phyloP scores from a whole-genome alignment of 345 rosid genomes.

The Capsella bursapastoris region DNA sequence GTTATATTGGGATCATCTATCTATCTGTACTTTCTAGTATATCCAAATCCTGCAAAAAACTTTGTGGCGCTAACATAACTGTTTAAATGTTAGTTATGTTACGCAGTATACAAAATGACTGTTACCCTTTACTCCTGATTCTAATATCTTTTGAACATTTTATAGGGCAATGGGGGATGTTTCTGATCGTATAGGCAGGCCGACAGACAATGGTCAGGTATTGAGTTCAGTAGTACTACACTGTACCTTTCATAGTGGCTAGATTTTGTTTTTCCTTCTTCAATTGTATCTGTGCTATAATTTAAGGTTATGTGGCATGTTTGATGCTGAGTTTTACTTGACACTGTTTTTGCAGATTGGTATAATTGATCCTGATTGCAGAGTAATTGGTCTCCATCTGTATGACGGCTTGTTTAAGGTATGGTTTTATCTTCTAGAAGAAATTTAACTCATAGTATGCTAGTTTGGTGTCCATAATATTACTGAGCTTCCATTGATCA shows the following conservation, averaged over 20 bases:
- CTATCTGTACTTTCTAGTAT: neutral
- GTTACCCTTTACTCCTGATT: neutral
- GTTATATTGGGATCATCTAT: slow-evolving; percentile 4
- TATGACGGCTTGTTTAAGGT: slow-evolving; percentile 99
- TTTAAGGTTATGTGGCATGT: neutral
- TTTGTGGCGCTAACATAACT: slow-evolving; percentile 11
- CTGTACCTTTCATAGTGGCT: slow-evolving; percentile 11
- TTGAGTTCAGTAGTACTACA: slow-evolving; percentile 11
- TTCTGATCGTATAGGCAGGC: slow-evolving; percentile 89
- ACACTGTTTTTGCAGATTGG: slow-evolving; percentile 62
- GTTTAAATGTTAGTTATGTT: neutral
- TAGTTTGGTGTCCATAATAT: slow-evolving; percentile 10
- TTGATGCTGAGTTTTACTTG: slow-evolving; percentile 19
- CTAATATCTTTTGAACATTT: neutral
- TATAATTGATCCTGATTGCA: slow-evolving; percentile 94
- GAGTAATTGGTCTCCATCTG: slow-evolving; percentile 91
- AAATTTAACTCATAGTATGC: slow-evolving; percentile 13
- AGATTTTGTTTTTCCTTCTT: neutral
- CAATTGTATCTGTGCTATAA: neutral
- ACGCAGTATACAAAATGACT: slow-evolving; percentile 5
- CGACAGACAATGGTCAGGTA: slow-evolving; percentile 97
- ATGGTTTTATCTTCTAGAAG: slow-evolving; percentile 23
- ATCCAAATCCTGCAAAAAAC: neutral
- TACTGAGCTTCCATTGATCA: slow-evolving; percentile 11
- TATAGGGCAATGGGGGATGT: slow-evolving; percentile 96